Evolutionary conservation across 306 rosid species (phyloP).

Genomic region (Mimosa pudica): DNA sequence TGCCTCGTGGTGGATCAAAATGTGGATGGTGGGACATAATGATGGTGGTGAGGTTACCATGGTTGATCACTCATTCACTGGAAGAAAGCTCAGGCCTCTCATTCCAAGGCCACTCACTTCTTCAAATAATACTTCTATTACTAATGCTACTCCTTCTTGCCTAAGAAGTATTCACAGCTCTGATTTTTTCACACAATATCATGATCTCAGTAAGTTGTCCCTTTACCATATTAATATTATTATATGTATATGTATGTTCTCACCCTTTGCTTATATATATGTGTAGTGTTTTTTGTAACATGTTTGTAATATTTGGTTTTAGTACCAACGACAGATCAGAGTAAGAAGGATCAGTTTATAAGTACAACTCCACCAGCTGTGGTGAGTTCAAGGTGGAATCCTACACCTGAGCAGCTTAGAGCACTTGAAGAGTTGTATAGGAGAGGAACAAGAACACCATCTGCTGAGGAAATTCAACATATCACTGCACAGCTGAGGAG

Average conservation of each 20-base stretch:
- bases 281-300: background rate
- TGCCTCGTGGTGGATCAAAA: constrained; percentile 14
- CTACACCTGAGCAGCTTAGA: constrained; percentile 67
- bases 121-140: constrained; percentile 40
- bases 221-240: background rate
- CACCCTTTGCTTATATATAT: background rate
- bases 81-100: constrained; percentile 76
- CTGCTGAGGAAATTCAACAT: constrained; percentile 93
- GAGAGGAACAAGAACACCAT: constrained; percentile 65
- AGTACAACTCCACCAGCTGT: constrained; percentile 40
- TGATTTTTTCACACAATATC: constrained; percentile 65
- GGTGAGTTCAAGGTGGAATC: constrained; percentile 78
- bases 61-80: constrained; percentile 56
- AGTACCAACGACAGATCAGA: constrained; percentile 44
- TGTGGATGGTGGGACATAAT: constrained; percentile 90
- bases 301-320: background rate
- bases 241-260: too few species aligned
- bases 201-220: constrained; percentile 55
- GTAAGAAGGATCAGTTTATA: constrained; percentile 40
- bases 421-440: constrained; percentile 62
- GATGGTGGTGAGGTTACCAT: constrained; percentile 63
- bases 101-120: constrained; percentile 62
- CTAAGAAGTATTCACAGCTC: constrained; percentile 46
- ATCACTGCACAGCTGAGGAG: constrained; percentile 83
- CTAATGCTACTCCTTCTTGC: constrained; percentile 43